Conservation (phyloP, 305 asterid species). For the Solanum chacoense region DNA sequence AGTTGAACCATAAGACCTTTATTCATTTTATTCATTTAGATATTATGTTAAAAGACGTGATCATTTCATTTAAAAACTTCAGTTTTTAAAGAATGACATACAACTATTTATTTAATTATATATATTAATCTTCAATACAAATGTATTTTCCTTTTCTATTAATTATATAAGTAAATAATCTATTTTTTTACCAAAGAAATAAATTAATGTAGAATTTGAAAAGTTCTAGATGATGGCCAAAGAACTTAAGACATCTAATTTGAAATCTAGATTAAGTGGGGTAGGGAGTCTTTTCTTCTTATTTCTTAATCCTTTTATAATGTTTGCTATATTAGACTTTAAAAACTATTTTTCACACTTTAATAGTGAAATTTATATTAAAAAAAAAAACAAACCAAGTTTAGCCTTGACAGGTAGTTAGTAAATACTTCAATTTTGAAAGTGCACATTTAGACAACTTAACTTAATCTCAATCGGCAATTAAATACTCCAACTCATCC, state of each 20-base stretch:
- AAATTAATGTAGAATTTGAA: not conserved
- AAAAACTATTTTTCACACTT: not conserved
- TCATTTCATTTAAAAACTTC: not conserved
- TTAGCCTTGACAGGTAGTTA: not conserved
- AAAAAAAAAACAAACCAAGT: not conserved
- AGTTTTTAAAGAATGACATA: rapidly evolving
- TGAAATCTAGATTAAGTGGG: not conserved
- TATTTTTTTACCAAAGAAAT: not conserved
- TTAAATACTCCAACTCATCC: not conserved
- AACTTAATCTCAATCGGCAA: not conserved
- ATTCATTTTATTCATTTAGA: not conserved
- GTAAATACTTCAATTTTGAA: not conserved
- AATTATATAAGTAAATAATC: not conserved
- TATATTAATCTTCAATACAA: not conserved
- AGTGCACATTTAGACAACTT: not conserved
- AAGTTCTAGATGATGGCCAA: not conserved
- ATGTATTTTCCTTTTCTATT: not conserved
- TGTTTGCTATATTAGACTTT: not conserved
- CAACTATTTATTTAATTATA: not conserved
- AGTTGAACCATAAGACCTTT: not conserved
- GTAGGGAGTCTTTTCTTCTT: not conserved
- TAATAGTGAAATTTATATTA: not conserved
- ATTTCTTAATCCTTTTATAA: not conserved
- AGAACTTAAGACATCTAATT: not conserved
- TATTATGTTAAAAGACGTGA: rapidly evolving